Evolutionary conservation across 176 grass and related monocot genomes (phyloP), one percentile per base, ranked within the genome.

Genomic region (Pharus latifolius): DNA sequence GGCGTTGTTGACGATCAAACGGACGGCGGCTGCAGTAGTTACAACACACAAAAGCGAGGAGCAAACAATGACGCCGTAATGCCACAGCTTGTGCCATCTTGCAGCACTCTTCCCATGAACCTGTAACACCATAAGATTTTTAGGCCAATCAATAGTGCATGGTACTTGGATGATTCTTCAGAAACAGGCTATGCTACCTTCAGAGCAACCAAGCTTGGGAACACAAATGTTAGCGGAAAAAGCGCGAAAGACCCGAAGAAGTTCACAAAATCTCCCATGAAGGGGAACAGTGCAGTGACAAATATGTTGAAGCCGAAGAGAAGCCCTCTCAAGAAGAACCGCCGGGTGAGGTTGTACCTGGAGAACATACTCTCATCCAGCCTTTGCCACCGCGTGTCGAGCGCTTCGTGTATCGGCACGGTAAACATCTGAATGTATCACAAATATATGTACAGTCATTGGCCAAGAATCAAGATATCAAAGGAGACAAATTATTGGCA

Each of bases 181-280:
- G n/a, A n/a, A n/a, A n/a, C n/a, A n/a, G n/a, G n/a, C n/a, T 40
- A 24, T 30, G 63, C n/a, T 78, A 81, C 91, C 91, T 96, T 96
- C 34, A 96, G 63, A 48, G 88, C 23, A 60, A 74, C 16, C 92
- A 96, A 88, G 92, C 88, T 91, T 22, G 92, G 88, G 82, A 96
- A 96, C 4, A 83, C 54, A 77, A 96, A 96, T 25, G 92, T 96
- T 12, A 91, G 84, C 3, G 92, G 88, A 63, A 91, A 88, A 53
- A 96, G 84, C 17, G 88, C 78, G 81, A 96, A 96, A 9, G 84
- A 91, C 37, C 92, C 88, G 38, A 96, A 74, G 49, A 96, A 84
- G 82, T 91, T 96, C 37, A 96, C 91, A 46, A 96, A 88, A 78
- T 96, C 88, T 17, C 92, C 92, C 88, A 96, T 96, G 82, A 96